phyloP scores from a whole-genome alignment of 2,329 filamentous ascomycete genomes.

The Fusarium verticillioides region DNA sequence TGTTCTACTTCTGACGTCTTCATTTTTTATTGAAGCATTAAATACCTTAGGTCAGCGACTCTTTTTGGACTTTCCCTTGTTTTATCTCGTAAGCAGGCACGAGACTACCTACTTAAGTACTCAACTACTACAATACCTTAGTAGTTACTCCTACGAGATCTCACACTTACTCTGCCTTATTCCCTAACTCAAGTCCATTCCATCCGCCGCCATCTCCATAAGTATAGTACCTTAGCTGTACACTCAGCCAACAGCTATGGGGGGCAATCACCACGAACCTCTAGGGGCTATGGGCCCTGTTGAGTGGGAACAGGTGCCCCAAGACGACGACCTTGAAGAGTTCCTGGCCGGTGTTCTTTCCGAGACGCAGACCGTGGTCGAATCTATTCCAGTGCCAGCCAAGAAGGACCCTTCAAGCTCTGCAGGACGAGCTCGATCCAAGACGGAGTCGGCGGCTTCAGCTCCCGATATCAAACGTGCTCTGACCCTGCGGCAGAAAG shows the following conservation, averaged over 20 bases:
- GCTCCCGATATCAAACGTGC: slow-evolving; percentile 65
- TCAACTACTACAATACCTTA: too few species aligned
- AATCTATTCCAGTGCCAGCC: slow-evolving; percentile 73
- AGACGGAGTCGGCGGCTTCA: slow-evolving; percentile 64
- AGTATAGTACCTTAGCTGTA: not conserved
- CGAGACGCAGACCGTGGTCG: slow-evolving; percentile 76
- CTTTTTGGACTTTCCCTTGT: slow-evolving; percentile 11
- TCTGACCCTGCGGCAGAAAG: slow-evolving; percentile 50
- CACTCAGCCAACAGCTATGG: slow-evolving; percentile 54
- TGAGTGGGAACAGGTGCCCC: slow-evolving; percentile 60
- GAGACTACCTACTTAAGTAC: not conserved
- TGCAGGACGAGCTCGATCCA: slow-evolving; percentile 62
- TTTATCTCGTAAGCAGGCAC: slow-evolving; percentile 10
- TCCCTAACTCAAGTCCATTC: not conserved
- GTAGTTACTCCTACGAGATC: not conserved
- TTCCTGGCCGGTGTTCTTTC: slow-evolving; percentile 71
- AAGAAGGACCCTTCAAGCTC: slow-evolving; percentile 53
- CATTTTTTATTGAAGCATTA: not conserved
- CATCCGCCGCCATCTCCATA: not conserved
- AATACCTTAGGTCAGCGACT: not conserved
- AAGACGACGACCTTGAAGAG: slow-evolving; percentile 61
- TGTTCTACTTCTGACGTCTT: slow-evolving; percentile 33
- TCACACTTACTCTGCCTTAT: not conserved
- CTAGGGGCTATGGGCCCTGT: slow-evolving; percentile 67
- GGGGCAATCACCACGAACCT: slow-evolving; percentile 65